Evolutionary conservation across 371 early-diverging fungal species (phyloP).

Genomic region (Choanephora cucurbitarum): DNA sequence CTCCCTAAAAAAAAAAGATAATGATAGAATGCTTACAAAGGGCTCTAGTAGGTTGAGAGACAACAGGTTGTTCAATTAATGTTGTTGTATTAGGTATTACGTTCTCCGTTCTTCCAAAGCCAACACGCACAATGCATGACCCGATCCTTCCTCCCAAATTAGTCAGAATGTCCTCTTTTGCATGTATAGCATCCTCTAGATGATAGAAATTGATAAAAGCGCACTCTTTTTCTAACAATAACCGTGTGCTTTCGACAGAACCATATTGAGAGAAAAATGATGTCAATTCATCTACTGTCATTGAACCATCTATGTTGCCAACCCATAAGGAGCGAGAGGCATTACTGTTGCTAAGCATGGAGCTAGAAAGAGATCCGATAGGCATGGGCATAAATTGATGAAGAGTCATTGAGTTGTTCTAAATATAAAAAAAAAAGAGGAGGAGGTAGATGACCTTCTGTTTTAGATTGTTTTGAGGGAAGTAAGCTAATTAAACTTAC

Average conservation of each 20-base stretch:
- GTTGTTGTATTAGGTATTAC: constrained; percentile 29
- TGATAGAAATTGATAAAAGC: constrained; percentile 91
- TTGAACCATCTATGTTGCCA: constrained; percentile 86
- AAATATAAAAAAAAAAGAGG: too few species aligned
- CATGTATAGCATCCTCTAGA: constrained; percentile 85
- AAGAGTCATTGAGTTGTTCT: too few species aligned
- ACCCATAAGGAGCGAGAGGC: constrained; percentile 92
- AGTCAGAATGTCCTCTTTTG: constrained; percentile 83
- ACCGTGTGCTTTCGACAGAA: constrained; percentile 86
- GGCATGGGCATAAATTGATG: constrained; percentile 4
- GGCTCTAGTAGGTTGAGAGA: constrained; percentile 44
- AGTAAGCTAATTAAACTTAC: background rate
- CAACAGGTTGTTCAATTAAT: constrained; percentile 9
- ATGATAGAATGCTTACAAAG: too few species aligned
- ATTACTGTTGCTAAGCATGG: constrained; percentile 27
- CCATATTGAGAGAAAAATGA: constrained; percentile 85
- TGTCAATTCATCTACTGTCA: constrained; percentile 76
- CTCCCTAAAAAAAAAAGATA: constrained; percentile 1
- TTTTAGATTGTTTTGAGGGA: too few species aligned
- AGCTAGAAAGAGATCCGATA: constrained; percentile 18
- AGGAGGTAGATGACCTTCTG: too few species aligned
- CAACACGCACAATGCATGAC: constrained; percentile 79
- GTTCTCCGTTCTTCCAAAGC: constrained; percentile 86
- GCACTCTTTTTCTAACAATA: constrained; percentile 95
- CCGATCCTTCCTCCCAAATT: constrained; percentile 75